phyloP scores from a whole-genome alignment of 23 red algal genomes.

The Gracilariopsis chorda region DNA sequence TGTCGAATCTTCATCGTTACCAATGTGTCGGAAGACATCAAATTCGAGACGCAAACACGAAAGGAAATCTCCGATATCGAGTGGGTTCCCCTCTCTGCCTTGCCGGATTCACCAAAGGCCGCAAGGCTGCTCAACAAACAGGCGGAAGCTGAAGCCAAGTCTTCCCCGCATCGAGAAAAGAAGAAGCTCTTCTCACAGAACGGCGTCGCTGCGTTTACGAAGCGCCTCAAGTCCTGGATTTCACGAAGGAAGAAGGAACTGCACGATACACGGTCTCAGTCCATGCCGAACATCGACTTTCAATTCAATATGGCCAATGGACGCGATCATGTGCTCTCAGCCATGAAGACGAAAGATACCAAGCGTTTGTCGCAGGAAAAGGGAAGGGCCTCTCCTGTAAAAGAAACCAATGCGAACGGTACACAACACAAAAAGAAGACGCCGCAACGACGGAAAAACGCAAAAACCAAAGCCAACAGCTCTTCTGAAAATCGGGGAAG shows the following conservation, averaged over 20 bases:
- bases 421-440: background rate
- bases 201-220: conserved; percentile 39
- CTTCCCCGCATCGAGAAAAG: background rate
- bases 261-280: background rate
- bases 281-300: conserved; percentile 3
- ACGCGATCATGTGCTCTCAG: background rate
- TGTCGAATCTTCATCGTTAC: conserved; percentile 80
- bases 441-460: background rate
- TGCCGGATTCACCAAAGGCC: conserved; percentile 44
- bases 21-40: conserved; percentile 70
- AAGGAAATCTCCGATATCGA: conserved; percentile 96
- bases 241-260: conserved; percentile 1
- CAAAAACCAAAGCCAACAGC: background rate
- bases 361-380: background rate
- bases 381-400: background rate
- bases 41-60: conserved; percentile 82
- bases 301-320: background rate
- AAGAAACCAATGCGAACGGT: background rate
- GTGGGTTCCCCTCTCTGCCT: conserved; percentile 56
- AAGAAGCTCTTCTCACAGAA: conserved; percentile 43
- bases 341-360: background rate
- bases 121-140: conserved; percentile 5
- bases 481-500: background rate
- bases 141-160: background rate
- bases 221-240: conserved; percentile 54